Base-by-base conservation (phyloP, 345 rosid genomes). In the Reutealis trisperma region DNA sequence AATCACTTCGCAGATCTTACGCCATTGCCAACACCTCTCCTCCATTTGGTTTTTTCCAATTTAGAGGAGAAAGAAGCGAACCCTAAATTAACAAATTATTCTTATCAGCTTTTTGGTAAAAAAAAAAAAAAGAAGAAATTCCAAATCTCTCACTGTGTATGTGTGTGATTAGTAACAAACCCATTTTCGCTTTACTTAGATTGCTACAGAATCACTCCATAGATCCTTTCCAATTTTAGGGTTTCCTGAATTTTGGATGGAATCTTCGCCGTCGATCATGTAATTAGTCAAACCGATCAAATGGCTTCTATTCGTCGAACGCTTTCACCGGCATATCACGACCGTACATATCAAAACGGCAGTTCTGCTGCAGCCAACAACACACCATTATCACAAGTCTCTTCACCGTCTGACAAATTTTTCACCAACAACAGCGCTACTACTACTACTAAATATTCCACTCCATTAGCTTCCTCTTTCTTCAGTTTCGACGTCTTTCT, bases 251-350 rank as follows among this genome's bases (percentile, higher is more conserved):
- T 14, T 69, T n/a, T 18, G 22, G 37, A 32, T n/a, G 9, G 60
- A 14, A 15, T 34, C 5, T 67, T 15, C 4, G 18, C 22, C 78
- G 32, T 30, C 69, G 79, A 75, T 76, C 80, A 83, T 81, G 83
- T 86, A 62, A 18, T 68, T 44, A 24, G 3, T 25, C 27, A 10
- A 37, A 24, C 3, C 24, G 12, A 75, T 82, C 72, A 47, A 67
- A 93, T 93, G 99, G 97, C 96, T 45, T 95, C 99, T 24, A 73
- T 92, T 86, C 93, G 99, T 69, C 90, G 99, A 77, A 90, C 98
- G 70, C 91, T 92, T 66, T 95, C 99, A 54, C 98, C 96, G 63
- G 87, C 89, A 2, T 75, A 82, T 78, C 91, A 79, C 70, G 92
- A 91, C 79, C 95, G 95, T 21, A 67, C 85, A 0, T 84, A 82